Evolutionary conservation across 352 stramenopile genomes (phyloP).

Genomic region (Blastocystis sp.): DNA sequence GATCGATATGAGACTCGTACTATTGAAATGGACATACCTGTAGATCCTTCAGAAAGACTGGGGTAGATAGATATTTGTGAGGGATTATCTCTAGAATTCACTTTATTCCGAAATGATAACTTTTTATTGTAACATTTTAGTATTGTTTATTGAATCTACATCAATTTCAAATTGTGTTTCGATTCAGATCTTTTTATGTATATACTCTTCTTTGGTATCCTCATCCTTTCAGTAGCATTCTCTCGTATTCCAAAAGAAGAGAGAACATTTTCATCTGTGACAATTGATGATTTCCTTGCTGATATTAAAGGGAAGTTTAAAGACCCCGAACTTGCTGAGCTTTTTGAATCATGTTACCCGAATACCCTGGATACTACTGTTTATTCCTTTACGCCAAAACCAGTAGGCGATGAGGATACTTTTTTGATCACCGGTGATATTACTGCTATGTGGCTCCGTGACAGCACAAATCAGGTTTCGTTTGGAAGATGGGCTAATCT

Average conservation of each 20-base stretch:
- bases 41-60: neutral
- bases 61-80: neutral
- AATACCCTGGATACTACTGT: slow-evolving; percentile 72
- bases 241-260: slow-evolving; percentile 39
- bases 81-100: neutral
- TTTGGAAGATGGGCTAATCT: neutral
- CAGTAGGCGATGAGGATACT: slow-evolving; percentile 68
- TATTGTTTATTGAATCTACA: neutral
- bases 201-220: neutral
- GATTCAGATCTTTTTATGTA: neutral
- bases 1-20: neutral
- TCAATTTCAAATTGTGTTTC: neutral
- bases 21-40: neutral
- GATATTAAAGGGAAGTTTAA: slow-evolving; percentile 65
- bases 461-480: slow-evolving; percentile 69
- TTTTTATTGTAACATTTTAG: neutral
- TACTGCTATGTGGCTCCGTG: slow-evolving; percentile 71
- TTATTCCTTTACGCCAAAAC: slow-evolving; percentile 60
- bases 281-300: slow-evolving; percentile 69
- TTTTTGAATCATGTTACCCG: slow-evolving; percentile 70
- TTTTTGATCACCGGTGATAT: slow-evolving; percentile 71
- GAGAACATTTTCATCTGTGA: slow-evolving; percentile 67
- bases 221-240: neutral
- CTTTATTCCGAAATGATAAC: neutral
- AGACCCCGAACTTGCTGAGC: slow-evolving; percentile 58